These are phyloP conservation scores for Alnus glutinosa DNA, from an alignment of 306 rosid species.

Conservation along the genomic window DNA sequence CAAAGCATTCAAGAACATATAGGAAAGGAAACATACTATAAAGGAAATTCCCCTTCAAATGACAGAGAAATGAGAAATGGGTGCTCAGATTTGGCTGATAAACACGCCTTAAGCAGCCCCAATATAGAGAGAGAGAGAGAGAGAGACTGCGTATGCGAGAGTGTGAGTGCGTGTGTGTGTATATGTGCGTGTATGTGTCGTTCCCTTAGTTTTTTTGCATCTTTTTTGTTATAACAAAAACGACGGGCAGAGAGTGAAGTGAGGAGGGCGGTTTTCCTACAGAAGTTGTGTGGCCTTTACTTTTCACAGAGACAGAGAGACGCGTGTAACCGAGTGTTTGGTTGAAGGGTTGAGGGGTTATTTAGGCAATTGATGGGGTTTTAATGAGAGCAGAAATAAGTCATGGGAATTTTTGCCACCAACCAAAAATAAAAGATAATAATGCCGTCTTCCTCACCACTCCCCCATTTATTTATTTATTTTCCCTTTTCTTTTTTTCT, in stretches of 20 bases:
- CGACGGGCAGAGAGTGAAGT: conserved; percentile 43
- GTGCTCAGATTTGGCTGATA: conserved; percentile 58
- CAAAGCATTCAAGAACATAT: conserved; percentile 33
- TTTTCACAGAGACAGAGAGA: conserved; percentile 9
- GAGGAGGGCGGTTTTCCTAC: conserved; percentile 41
- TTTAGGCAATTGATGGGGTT: no score
- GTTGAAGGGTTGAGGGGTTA: not conserved
- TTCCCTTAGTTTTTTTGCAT: conserved; percentile 22
- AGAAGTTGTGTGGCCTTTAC: conserved; percentile 3
- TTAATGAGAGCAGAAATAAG: no score
- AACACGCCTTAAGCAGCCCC: conserved; percentile 42
- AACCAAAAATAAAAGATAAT: no score
- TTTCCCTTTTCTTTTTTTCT: no score
- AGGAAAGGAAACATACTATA: conserved; percentile 30
- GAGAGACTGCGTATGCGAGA: conserved; percentile 17
- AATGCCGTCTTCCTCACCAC: no score
- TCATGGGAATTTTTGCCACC: no score
- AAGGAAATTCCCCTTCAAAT: conserved; percentile 36
- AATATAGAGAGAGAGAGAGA: conserved; percentile 24
- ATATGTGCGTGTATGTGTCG: not conserved
- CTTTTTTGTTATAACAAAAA: conserved; percentile 43
- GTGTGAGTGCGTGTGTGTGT: not conserved
- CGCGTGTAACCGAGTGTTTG: conserved; percentile 30
- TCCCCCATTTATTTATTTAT: no score
- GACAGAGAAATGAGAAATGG: conserved; percentile 45